Base-by-base conservation (phyloP, 495 filamentous ascomycete genomes). In the Niebla homalea region DNA sequence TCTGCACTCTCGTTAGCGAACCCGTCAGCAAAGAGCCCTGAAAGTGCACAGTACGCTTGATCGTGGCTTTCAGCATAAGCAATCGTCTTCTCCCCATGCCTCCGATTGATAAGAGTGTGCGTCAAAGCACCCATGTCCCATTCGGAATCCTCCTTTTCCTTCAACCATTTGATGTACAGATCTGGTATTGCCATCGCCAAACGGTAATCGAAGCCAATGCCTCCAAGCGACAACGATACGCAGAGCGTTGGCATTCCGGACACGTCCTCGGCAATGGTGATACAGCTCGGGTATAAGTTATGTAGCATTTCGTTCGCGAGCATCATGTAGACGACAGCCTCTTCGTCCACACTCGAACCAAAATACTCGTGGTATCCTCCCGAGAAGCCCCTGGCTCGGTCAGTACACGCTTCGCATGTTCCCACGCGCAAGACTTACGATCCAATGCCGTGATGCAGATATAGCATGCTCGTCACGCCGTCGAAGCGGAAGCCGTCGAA, bases 361-460 rank as follows among this genome's bases (percentile, higher is more conserved):
- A 94, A 98, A 69, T 98, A 98, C 67, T 98, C 92, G 61, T 98
- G 93, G 59, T 98, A 98, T 21, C 93, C 92, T 51, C 92, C 92
- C 10, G 89, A 96, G 64, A 98, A 98, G 39, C 93, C 92, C 43
- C 89, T 96, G 40, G 5, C 23, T 23, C 37, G 48, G 36, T 69
- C 22, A 68, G 60, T 56, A 46, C 38, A 38, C 25, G 47, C 26
- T 21, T 52, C 4, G 6, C 19, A 32, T 37, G 6, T 21, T 8
- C 4, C 12, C 43, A 41, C 15, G 15, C 26, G 38, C 18, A 40
- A 46, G 36, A 85, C 87, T 71, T 72, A 95, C 89, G 87, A 90
- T 76, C 93, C 92, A 67, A 98, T 96, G 32, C 92, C 92, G 63
- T 98, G 92, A 63, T 98, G 90, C 12, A 69, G 69, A 63, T 98